Evolutionary conservation across 2,329 filamentous ascomycete species (phyloP), one percentile per base, ranked within the genome.

Genomic region (Diaporthe vaccinii): DNA sequence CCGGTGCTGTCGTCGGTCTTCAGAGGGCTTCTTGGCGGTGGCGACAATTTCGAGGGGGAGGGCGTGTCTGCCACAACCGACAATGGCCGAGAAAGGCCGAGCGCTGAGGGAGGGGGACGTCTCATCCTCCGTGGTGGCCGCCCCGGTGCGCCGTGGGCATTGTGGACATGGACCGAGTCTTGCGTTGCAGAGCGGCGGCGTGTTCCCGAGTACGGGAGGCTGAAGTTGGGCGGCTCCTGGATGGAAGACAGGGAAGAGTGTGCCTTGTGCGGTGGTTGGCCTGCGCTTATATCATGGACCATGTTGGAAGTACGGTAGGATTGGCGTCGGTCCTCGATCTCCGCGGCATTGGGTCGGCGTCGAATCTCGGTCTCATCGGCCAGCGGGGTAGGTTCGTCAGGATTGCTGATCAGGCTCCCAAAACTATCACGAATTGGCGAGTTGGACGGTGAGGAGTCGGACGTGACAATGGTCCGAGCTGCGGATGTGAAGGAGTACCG

Each of bases 401-500:
- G 73, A 22, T 69, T 67, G 41, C 75, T 76, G 25, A 67, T 58
- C n/a, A 83, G 80, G 73, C 82, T 85, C 22, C 82, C 83, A 74
- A 91, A 91, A 72, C 84, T 89, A 49, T 89, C 88, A 17, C 86
- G 84, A 1, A 86, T 86, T 0, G 91, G 91, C 1, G 91, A 92
- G 74, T 85, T 86, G 22, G 89, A 85, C 3, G 90, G 89, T 0
- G 91, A 92, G 0, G 90, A 91, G 41, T 88, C 86, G 0, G 91
- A 92, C 2, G 91, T 92, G 10, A 91, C 80, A 36, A 90, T 83
- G 4, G 91, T 93, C 75, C 89, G 86, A 79, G 92, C 90, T 9
- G 89, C 89, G 2, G 91, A 93, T 53, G 91, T 85, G 77, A 87
- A 89, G 0, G 91, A 93, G 6, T 91, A 84, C 8, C 91, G 87